Percentiles rank a stretch among this genome's conserved stretches.
These are phyloP conservation scores for Penicillium nucicola DNA, from an alignment of 495 filamentous ascomycete species.

Conservation along the genomic window DNA sequence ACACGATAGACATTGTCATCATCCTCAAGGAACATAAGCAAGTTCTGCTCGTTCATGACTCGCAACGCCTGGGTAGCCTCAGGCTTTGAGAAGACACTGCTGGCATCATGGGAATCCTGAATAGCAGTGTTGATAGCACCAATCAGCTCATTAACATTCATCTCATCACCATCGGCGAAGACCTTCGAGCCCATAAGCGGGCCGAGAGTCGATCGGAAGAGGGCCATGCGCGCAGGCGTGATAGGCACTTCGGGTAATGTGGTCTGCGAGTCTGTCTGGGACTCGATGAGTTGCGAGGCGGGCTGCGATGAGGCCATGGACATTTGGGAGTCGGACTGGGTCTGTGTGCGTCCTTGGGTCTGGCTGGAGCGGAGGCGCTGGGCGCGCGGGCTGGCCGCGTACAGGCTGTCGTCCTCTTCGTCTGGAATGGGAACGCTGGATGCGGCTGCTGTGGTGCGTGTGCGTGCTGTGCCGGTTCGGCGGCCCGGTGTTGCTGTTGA, in stretches of 20 bases:
- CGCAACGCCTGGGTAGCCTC: conserved; percentile 77
- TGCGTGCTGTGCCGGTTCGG: conserved; percentile 31
- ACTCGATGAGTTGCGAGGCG: conserved; percentile 61
- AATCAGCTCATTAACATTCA: conserved; percentile 70
- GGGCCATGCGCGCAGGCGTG: conserved; percentile 57
- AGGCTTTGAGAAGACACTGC: conserved; percentile 56
- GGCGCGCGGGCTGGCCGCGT: conserved; percentile 54
- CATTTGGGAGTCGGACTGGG: conserved; percentile 55
- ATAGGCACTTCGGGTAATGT: conserved; percentile 47
- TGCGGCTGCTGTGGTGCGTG: conserved; percentile 43
- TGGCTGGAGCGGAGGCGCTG: conserved; percentile 43
- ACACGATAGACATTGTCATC: conserved; percentile 52
- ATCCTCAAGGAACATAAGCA: conserved; percentile 73
- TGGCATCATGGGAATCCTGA: conserved; percentile 37
- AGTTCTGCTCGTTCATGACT: conserved; percentile 77
- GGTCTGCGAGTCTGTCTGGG: conserved; percentile 51
- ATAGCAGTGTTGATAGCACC: conserved; percentile 75
- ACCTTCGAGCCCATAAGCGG: conserved; percentile 72
- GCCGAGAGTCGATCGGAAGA: conserved; percentile 79
- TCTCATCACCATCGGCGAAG: conserved; percentile 73
- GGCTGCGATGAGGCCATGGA: conserved; percentile 65
- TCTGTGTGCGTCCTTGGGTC: conserved; percentile 30
- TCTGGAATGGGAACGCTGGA: conserved; percentile 32
- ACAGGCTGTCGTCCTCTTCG: conserved; percentile 47
- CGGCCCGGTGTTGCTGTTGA: conserved; percentile 34